These are phyloP conservation scores for Przewalskia tangutica DNA, from an alignment of 257 asterid species.

Conservation along the genomic window DNA sequence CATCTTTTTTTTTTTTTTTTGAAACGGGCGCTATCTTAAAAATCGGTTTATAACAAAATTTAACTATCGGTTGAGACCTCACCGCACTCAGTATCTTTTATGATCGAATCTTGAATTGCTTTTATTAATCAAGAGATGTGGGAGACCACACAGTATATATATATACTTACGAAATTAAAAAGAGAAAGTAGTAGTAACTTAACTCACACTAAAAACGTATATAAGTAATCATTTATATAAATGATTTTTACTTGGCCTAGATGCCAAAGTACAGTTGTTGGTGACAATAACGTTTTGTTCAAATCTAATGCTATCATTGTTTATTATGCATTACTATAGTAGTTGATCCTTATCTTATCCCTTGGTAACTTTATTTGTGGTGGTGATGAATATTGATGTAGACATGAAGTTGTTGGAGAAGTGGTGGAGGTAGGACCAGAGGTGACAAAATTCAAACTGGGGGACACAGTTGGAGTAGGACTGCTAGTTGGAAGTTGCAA, in stretches of 20 bases:
- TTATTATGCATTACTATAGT: too few relatives aligned
- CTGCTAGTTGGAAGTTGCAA: too few relatives aligned
- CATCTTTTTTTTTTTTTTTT: too few relatives aligned
- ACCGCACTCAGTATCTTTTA: background rate
- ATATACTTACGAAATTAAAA: background rate
- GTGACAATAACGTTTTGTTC: background rate
- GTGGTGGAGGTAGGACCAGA: too few relatives aligned
- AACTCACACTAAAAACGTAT: background rate
- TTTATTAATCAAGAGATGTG: background rate
- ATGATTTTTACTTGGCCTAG: background rate
- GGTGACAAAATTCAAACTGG: too few relatives aligned
- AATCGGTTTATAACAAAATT: too few relatives aligned
- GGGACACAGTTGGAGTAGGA: too few relatives aligned
- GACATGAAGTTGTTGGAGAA: too few relatives aligned
- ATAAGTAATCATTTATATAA: background rate
- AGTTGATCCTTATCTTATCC: too few relatives aligned
- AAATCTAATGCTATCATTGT: background rate
- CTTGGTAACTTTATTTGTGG: too few relatives aligned
- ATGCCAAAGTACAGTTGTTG: background rate
- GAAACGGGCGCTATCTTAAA: background rate
- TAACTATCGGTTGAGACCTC: background rate
- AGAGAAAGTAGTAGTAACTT: background rate
- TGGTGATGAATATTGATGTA: too few relatives aligned
- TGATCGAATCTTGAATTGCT: background rate
- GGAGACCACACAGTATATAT: too few relatives aligned